Conservation (phyloP, 441 rosid genomes). For the Erysimum cheiri region DNA sequence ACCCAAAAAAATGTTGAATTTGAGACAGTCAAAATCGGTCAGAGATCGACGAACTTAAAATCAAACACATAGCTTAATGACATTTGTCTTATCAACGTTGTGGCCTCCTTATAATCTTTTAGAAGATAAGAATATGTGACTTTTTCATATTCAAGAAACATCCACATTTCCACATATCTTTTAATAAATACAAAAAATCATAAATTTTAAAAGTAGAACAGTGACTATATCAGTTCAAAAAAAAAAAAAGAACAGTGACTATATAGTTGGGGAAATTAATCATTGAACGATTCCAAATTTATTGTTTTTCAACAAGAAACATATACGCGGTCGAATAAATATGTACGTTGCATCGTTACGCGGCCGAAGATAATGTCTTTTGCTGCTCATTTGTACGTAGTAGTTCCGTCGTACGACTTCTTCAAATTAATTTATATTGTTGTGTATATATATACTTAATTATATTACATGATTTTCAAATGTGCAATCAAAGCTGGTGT, state of each 20-base stretch:
- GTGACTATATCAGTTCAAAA: no score
- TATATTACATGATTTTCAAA: slow-evolving; percentile 5
- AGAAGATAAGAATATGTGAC: slow-evolving; percentile 40
- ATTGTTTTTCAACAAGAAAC: slow-evolving; percentile 40
- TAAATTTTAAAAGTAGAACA: slow-evolving; percentile 38
- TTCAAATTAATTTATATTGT: slow-evolving; percentile 21
- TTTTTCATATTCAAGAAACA: slow-evolving; percentile 31
- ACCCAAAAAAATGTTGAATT: slow-evolving; percentile 33
- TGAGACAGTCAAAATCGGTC: slow-evolving; percentile 32
- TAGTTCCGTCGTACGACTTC: slow-evolving; percentile 38
- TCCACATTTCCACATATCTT: slow-evolving; percentile 33
- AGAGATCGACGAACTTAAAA: slow-evolving; percentile 31
- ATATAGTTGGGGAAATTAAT: slow-evolving; percentile 37
- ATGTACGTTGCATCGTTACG: slow-evolving; percentile 34
- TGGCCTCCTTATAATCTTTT: slow-evolving; percentile 35
- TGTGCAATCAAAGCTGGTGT: slow-evolving; percentile 20
- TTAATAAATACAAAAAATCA: slow-evolving; percentile 18
- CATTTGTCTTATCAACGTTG: slow-evolving; percentile 35
- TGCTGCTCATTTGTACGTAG: slow-evolving; percentile 25
- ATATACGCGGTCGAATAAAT: slow-evolving; percentile 45
- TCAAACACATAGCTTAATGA: slow-evolving; percentile 28
- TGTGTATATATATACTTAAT: not conserved
- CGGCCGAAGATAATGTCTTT: slow-evolving; percentile 23
- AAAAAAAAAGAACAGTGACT: slow-evolving; percentile 26
- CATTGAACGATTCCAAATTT: slow-evolving; percentile 37